These are phyloP conservation scores for Suillus sp. DNA, from an alignment of 768 basidiomycete genomes.

Conservation along the genomic window DNA sequence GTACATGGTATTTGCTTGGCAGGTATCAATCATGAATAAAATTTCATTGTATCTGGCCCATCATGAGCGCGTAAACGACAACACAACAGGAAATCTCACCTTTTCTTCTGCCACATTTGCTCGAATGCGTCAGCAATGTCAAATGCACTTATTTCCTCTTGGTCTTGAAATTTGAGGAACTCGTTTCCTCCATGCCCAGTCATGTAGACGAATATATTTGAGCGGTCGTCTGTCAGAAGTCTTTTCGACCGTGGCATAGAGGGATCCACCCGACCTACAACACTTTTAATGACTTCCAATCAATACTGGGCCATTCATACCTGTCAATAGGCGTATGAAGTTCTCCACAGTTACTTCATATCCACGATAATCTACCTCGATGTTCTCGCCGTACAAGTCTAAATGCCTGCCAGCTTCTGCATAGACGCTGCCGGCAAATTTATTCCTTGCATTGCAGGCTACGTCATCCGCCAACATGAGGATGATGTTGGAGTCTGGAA, in stretches of 20 bases:
- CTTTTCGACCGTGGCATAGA: constrained; percentile 92
- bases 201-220: constrained; percentile 97
- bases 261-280: constrained; percentile 75
- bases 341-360: constrained; percentile 99
- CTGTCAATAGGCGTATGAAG: constrained; percentile 89
- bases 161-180: constrained; percentile 99
- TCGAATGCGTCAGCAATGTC: constrained; percentile 98
- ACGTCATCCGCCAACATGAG: constrained; percentile 98
- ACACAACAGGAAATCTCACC: constrained; percentile 47
- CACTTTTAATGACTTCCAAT: constrained; percentile 1
- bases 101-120: constrained; percentile 97
- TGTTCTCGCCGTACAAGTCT: constrained; percentile 94
- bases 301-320: constrained; percentile 43
- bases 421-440: constrained; percentile 90
- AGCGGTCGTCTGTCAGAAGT: constrained; percentile 84
- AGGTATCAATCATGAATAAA: constrained; percentile 98
- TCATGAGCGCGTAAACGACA: background rate
- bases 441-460: constrained; percentile 91
- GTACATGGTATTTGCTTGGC: constrained; percentile 96
- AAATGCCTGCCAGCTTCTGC: constrained; percentile 80
- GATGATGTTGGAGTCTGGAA: constrained; percentile 98
- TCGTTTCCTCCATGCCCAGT: constrained; percentile 98
- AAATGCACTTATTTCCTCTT: constrained; percentile 95
- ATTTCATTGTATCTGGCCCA: constrained; percentile 83
- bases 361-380: constrained; percentile 97